phyloP scores from a whole-genome alignment of 2,329 filamentous ascomycete species.

The Falciphora oryzae region DNA sequence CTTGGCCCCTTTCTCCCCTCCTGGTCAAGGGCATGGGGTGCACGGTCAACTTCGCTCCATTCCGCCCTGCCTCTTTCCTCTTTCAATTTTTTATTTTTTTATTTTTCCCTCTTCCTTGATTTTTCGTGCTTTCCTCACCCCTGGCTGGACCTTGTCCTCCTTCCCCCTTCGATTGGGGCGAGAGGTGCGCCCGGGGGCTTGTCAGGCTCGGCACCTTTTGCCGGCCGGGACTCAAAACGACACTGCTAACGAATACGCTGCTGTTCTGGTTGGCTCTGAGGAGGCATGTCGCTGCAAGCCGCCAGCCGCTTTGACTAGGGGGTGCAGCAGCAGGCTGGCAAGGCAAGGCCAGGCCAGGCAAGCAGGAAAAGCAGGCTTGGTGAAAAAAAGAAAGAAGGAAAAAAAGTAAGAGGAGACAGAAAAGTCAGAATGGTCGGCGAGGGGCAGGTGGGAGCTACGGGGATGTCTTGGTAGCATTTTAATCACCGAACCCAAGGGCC shows the following conservation, averaged over 20 bases:
- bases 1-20: not conserved
- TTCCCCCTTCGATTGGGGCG: not conserved
- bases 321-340: not conserved
- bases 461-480: no score
- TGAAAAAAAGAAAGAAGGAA: not conserved
- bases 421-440: not conserved
- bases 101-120: no score
- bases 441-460: not conserved
- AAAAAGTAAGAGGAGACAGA: not conserved
- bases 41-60: not conserved
- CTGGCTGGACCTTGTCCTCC: no score
- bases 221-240: not conserved
- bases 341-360: not conserved
- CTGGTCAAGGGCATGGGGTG: not conserved
- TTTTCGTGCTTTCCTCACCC: no score
- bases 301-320: not conserved
- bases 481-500: no score
- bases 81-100: no score
- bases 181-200: not conserved
- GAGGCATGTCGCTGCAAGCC: not conserved
- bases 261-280: not conserved
- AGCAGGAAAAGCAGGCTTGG: not conserved
- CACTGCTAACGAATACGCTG: not conserved
- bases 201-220: not conserved
- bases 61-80: no score